Base-by-base conservation (phyloP, 108 stramenopile species). In the Discostella pseudostelligera region DNA sequence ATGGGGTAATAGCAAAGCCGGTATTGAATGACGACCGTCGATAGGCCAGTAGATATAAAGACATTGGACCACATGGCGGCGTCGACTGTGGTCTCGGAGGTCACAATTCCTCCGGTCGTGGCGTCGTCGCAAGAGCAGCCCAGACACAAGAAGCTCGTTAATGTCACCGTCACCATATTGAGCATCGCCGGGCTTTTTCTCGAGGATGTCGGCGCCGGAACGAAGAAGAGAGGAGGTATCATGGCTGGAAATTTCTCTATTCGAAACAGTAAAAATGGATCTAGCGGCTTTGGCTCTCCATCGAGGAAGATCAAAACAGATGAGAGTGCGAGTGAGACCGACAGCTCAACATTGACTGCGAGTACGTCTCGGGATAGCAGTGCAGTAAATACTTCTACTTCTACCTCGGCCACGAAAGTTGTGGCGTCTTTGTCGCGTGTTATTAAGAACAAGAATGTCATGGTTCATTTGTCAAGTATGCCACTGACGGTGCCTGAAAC, bases 401-500 rank as follows among this genome's bases (percentile, higher is more conserved):
- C n/a, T 8, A 25, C 2, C 6, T 10, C 49, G 4, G 5, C 49
- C 16, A 54, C 53, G n/a, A 43, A 43, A 2, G 32, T 54, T 17
- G 53, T 54, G 13, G 53, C 53, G 11, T 54, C 53, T 7, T 54
- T 54, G 4, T 54, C 53, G 14, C 53, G 53, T 2, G 13, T 29
- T 13, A 25, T 5, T 0, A 54, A 36, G 53, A 36, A 22, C 12
- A n/a, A 35, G 53, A 25, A 54, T 5, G 10, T 29, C 11, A 54
- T 54, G 53, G 14, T 8, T 13, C 53, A 54, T 29, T 35, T 54
- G 4, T 36, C 53, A 12, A 54, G 53, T 29, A 7, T 29, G 14
- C 29, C 53, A 35, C 14, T 54, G 42, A 2, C 42, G 3, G 4
- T 51, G 3, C 9, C 26, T 28, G 24, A 26, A 16, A 12, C 7